phyloP scores from a whole-genome alignment of 768 basidiomycete species.

The Porphyrellus cyaneotinctus region DNA sequence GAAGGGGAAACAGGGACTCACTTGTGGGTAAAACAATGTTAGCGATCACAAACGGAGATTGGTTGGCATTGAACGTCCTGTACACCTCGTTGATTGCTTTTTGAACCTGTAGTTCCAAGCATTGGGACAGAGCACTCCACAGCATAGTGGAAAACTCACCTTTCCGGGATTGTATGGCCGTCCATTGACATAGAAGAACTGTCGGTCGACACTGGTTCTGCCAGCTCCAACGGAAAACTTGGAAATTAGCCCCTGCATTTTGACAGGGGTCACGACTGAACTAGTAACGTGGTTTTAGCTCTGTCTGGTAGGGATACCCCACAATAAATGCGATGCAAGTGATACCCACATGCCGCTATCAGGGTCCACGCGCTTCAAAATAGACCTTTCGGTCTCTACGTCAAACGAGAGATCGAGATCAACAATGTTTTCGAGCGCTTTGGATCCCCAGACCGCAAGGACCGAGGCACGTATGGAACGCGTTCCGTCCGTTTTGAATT shows the following conservation, averaged over 20 bases:
- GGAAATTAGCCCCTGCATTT: slow-evolving; percentile 77
- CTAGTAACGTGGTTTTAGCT: slow-evolving; percentile 11
- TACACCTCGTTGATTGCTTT: slow-evolving; percentile 94
- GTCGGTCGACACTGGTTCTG: slow-evolving; percentile 74
- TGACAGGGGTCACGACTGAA: slow-evolving; percentile 38
- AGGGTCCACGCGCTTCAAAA: slow-evolving; percentile 18
- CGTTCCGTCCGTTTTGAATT: slow-evolving; percentile 70
- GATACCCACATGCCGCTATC: slow-evolving; percentile 21
- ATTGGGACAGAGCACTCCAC: neutral
- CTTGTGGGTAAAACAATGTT: slow-evolving; percentile 80
- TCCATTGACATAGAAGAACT: slow-evolving; percentile 91
- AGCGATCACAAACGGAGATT: slow-evolving; percentile 78
- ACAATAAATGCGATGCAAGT: neutral
- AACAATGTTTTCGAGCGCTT: slow-evolving; percentile 67
- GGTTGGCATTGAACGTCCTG: slow-evolving; percentile 69
- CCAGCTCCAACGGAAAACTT: slow-evolving; percentile 75
- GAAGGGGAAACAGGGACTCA: slow-evolving; percentile 31
- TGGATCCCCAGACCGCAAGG: slow-evolving; percentile 80
- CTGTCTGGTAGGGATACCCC: neutral
- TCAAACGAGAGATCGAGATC: slow-evolving; percentile 68
- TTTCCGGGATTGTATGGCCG: slow-evolving; percentile 80
- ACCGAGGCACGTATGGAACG: slow-evolving; percentile 60
- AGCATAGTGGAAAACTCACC: slow-evolving; percentile 35
- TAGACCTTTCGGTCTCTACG: slow-evolving; percentile 58
- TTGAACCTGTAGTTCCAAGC: slow-evolving; percentile 52